A percentile compares a stretch with the other conserved stretches of the same genome.
Evolutionary conservation across 352 stramenopile species (phyloP).

Genomic region (Nothophytophthora sp.): DNA sequence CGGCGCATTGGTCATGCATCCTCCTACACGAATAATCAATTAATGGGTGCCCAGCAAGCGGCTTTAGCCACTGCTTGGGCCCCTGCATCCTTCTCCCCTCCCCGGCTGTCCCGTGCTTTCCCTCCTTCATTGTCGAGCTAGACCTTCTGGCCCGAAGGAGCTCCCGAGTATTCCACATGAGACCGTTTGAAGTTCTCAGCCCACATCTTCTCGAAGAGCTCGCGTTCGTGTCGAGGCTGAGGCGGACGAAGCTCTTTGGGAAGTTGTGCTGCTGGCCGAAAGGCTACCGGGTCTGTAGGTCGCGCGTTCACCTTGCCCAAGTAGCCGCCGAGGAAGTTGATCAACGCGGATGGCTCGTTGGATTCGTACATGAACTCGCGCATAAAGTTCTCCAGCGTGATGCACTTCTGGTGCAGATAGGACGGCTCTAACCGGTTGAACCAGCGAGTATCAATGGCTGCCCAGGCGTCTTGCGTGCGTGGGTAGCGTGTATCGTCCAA

Average conservation of each 20-base stretch:
- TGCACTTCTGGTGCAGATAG: slow-evolving; percentile 88
- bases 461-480: slow-evolving; percentile 71
- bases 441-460: slow-evolving; percentile 81
- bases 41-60: slow-evolving; percentile 5
- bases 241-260: slow-evolving; percentile 89
- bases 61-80: slow-evolving; percentile 1
- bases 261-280: slow-evolving; percentile 71
- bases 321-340: slow-evolving; percentile 84
- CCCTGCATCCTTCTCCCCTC: slow-evolving; percentile 12
- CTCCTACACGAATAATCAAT: slow-evolving; percentile 37
- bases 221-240: slow-evolving; percentile 93
- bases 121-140: slow-evolving; percentile 16
- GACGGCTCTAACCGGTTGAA: slow-evolving; percentile 88
- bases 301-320: slow-evolving; percentile 79
- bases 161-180: slow-evolving; percentile 65
- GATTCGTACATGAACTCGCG: slow-evolving; percentile 91
- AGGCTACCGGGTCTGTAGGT: slow-evolving; percentile 59
- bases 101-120: too few relatives aligned
- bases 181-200: slow-evolving; percentile 96
- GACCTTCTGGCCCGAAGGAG: slow-evolving; percentile 7
- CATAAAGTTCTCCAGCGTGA: slow-evolving; percentile 88
- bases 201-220: slow-evolving; percentile 97
- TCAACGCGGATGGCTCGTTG: slow-evolving; percentile 64
- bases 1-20: slow-evolving; percentile 13
- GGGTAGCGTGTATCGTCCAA: slow-evolving; percentile 57